Base-by-base conservation (phyloP, 768 basidiomycete species). In the Lactarius trivialis region DNA sequence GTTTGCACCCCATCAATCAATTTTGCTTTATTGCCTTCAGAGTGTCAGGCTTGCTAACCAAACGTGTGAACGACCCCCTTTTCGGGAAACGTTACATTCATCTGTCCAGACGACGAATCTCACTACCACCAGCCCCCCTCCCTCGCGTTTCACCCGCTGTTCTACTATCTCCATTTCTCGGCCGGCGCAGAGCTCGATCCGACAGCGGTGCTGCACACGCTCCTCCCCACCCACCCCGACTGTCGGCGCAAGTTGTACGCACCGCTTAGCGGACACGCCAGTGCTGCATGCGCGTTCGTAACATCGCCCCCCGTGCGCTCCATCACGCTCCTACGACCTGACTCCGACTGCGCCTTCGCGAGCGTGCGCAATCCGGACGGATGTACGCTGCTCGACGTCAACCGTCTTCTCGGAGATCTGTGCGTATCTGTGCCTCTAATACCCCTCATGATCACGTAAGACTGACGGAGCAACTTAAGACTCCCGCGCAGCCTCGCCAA, bases 321-420 rank as follows among this genome's bases (percentile, higher is more conserved):
- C 14, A 59, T 67, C 48, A 58, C 66, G 6, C 53, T 67, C 37
- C 7, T 67, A 34, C 66, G 53, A 15, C 56, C 64, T 19, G n/a
- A 49, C 21, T 56, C 60, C 17, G 56, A 66, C 28, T 37, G 45
- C 37, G 43, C 43, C 50, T 56, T 67, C 36, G 66, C 65, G 43
- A 67, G 66, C 55, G 66, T 66, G 26, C 58, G 37, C 15, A 67
- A 67, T 36, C 60, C 64, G 26, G 65, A 67, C 53, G 66, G 66
- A 2, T 66, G 65, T 55, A 66, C 66, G 51, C 36, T 67, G 9
- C 65, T 67, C 30, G 67, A 67, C 43, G 61, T 63, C 41, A 67
- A 67, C 58, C 65, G 67, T 28, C 32, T 67, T 12, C 67, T 67
- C 12, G 60, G 61, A 39, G 67, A 67, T 39, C 56, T 66, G 67